Conservation (phyloP, 306 rosid genomes). For the Citrullus mucosospermus region DNA sequence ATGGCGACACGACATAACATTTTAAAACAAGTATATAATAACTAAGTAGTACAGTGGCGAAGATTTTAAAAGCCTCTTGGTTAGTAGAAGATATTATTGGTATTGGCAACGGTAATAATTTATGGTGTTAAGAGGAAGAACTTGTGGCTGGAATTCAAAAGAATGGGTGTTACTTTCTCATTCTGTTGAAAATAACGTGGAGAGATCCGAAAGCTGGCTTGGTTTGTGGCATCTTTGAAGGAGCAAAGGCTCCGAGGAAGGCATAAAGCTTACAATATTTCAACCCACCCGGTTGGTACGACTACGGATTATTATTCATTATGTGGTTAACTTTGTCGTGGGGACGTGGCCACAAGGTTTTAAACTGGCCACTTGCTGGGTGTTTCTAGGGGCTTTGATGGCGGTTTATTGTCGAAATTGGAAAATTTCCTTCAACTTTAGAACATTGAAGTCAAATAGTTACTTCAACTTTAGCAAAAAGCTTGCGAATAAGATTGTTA, state of each 20-base stretch:
- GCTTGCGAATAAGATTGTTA: not conserved
- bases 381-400: not conserved
- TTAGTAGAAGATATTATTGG: slow-evolving; percentile 1
- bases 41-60: not conserved
- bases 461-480: not conserved
- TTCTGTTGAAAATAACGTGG: slow-evolving; percentile 2
- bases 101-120: not conserved
- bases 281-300: slow-evolving; percentile 32
- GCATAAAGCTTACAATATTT: slow-evolving; percentile 5
- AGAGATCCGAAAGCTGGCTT: slow-evolving; percentile 3
- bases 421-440: not conserved
- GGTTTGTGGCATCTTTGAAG: slow-evolving; percentile 6
- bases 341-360: slow-evolving; percentile 17
- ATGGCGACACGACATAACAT: slow-evolving; percentile 24
- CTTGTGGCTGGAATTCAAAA: not conserved
- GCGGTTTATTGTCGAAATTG: not conserved
- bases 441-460: not conserved
- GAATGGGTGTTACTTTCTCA: not conserved
- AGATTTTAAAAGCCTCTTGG: not conserved
- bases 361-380: not conserved
- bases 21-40: slow-evolving; percentile 12
- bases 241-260: slow-evolving; percentile 6
- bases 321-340: slow-evolving; percentile 36
- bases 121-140: not conserved
- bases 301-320: slow-evolving; percentile 29